Evolutionary conservation across 2,329 filamentous ascomycete species (phyloP), one percentile per base, ranked within the genome.

Genomic region (Alternaria triticimaculans): DNA sequence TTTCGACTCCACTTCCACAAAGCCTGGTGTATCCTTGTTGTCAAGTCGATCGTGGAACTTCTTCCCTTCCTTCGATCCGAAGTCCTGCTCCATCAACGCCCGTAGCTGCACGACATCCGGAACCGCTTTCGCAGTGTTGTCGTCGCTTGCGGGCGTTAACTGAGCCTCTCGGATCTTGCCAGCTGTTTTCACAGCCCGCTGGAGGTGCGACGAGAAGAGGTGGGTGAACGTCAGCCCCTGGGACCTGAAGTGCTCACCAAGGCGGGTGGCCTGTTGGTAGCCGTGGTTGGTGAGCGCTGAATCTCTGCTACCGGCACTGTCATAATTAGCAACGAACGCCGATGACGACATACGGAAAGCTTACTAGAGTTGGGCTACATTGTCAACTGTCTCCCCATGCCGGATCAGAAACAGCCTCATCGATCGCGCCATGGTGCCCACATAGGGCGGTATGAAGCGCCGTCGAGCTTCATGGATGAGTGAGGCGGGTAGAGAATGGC

Each of bases 311-410:
- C 94, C 94, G 71, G 94, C 94, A 81, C 90, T 90, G 83, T 58
- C 48, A 55, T 41, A 49, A 69, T 82, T 66, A 80, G 76, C 59
- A 45, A 46, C 5, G 43, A 54, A 7, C 30, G 15, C 15, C 12
- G 26, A 28, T 44, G n/a, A 25, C 28, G n/a, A 21, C 21, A 20
- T 55, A 48, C 49, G 67, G 55, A 68, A 65, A 68, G 59, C 64
- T 63, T 84, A 92, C 90, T 92, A 94, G 63, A 92, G 81, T 58
- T 89, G 87, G 44, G 90, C 91, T 62, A 96, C 90, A 79, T 97
- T 97, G 81, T 97, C 92, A 68, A 96, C 92, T 15, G 93, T 95
- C 82, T 97, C 94, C 75, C 90, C 94, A 84, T 97, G 94, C 60
- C 94, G 90, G 73, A 97, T 88, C 72, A 97, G 86, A 73, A 94